A percentile compares a stretch with the other conserved stretches of the same genome.
These are phyloP conservation scores for Aspergillus niger DNA, from an alignment of 2,329 filamentous ascomycete genomes.

Conservation along the genomic window DNA sequence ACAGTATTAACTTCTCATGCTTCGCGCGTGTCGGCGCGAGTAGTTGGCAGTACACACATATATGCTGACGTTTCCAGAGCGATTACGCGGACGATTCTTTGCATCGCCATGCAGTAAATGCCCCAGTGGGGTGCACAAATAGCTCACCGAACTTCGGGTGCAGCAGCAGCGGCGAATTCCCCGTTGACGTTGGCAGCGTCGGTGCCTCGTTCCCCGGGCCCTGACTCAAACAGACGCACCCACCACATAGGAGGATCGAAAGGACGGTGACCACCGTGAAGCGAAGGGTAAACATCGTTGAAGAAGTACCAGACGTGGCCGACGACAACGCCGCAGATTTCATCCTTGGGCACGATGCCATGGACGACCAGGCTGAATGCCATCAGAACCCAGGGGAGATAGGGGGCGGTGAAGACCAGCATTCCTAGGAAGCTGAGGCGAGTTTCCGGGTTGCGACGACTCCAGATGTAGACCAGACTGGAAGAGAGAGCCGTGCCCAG, in stretches of 20 bases:
- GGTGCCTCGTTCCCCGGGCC: conserved; percentile 21
- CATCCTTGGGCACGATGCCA: conserved; percentile 86
- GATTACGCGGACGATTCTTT: background rate
- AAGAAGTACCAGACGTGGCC: conserved; percentile 99
- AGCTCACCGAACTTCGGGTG: conserved; percentile 36
- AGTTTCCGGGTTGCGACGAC: conserved; percentile 88
- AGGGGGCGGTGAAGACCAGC: conserved; percentile 89
- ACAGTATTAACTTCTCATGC: background rate
- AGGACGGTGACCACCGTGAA: conserved; percentile 81
- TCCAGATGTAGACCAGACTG: conserved; percentile 97
- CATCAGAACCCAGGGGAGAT: conserved; percentile 94
- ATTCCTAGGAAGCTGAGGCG: conserved; percentile 85
- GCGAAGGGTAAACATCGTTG: conserved; percentile 89
- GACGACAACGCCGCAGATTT: conserved; percentile 91
- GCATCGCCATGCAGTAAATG: background rate
- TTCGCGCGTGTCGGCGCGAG: background rate
- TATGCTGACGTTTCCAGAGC: background rate
- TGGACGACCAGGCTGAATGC: conserved; percentile 90
- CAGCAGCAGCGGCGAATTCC: conserved; percentile 37
- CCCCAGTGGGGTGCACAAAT: background rate
- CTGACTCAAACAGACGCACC: conserved; percentile 73
- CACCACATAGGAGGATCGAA: conserved; percentile 90
- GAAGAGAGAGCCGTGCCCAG: conserved; percentile 91
- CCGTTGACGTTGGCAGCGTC: conserved; percentile 33
- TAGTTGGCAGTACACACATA: too few relatives aligned